These are phyloP conservation scores for Penicillium waksmanii DNA, from an alignment of 495 filamentous ascomycete species.

Conservation along the genomic window DNA sequence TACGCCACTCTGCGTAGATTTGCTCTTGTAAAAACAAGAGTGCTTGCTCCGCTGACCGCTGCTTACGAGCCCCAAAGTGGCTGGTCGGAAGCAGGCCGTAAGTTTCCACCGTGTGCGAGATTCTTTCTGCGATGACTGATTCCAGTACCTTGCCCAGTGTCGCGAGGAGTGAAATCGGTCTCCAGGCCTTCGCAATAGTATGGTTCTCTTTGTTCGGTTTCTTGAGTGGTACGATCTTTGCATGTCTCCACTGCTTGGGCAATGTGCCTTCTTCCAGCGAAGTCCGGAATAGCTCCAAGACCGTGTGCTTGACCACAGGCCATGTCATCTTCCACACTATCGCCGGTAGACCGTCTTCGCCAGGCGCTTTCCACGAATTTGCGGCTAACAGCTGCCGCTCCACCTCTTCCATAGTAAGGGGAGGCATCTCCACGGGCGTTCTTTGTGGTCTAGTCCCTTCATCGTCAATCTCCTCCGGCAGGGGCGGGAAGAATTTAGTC, in stretches of 20 bases:
- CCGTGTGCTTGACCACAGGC: constrained; percentile 31
- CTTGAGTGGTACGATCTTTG: constrained; percentile 24
- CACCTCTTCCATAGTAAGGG: constrained; percentile 28
- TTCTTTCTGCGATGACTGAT: constrained; percentile 32
- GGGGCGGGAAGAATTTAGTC: constrained; percentile 35
- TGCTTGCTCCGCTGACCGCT: constrained; percentile 25
- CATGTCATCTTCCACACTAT: constrained; percentile 33
- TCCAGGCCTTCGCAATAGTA: constrained; percentile 26
- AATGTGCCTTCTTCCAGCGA: constrained; percentile 19
- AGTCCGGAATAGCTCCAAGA: constrained; percentile 22
- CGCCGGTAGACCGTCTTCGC: constrained; percentile 28
- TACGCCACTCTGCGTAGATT: constrained; percentile 27
- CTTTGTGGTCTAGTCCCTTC: constrained; percentile 26
- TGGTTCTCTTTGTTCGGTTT: constrained; percentile 31
- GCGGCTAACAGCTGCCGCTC: constrained; percentile 19
- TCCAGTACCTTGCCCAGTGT: constrained; percentile 35
- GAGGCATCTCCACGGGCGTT: constrained; percentile 23
- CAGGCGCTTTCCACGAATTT: constrained; percentile 28
- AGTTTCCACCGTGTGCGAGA: constrained; percentile 29
- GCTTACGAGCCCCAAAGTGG: too few species aligned
- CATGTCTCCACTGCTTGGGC: constrained; percentile 18
- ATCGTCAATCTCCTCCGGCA: constrained; percentile 25
- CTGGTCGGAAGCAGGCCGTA: constrained; percentile 17
- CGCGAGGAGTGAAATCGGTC: constrained; percentile 35
- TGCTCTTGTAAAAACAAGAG: constrained; percentile 31